Evolutionary conservation across 495 filamentous ascomycete species (phyloP).

Genomic region (Neurospora sp.): DNA sequence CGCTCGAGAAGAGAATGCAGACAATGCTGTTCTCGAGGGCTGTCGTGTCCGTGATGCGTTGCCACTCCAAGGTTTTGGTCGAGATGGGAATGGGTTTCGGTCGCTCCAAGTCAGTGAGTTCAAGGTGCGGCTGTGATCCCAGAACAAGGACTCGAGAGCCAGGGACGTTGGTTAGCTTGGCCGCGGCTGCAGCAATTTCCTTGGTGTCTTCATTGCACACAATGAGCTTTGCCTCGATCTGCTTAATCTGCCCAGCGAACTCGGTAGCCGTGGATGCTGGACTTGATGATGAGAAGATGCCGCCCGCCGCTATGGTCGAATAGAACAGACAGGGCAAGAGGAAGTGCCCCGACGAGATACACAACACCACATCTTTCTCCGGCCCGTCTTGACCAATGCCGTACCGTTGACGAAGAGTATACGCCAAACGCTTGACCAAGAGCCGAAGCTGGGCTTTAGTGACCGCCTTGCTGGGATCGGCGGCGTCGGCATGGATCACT

Average conservation of each 20-base stretch:
- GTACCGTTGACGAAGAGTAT: slow-evolving; percentile 36
- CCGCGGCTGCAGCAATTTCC: slow-evolving; percentile 48
- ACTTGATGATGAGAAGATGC: slow-evolving; percentile 38
- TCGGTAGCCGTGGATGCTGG: slow-evolving; percentile 32
- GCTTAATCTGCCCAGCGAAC: slow-evolving; percentile 30
- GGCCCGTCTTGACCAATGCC: slow-evolving; percentile 37
- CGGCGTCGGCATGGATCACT: slow-evolving; percentile 30
- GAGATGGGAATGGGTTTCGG: neutral
- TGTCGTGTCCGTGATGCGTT: slow-evolving; percentile 32
- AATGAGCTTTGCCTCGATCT: slow-evolving; percentile 42
- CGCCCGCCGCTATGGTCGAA: slow-evolving; percentile 39
- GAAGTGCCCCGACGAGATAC: slow-evolving; percentile 39
- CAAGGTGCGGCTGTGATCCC: slow-evolving; percentile 11
- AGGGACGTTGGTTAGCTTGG: slow-evolving; percentile 45
- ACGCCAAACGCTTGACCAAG: slow-evolving; percentile 33
- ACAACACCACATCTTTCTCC: slow-evolving; percentile 41
- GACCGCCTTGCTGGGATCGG: slow-evolving; percentile 34
- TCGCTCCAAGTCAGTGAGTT: neutral
- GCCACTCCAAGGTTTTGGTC: slow-evolving; percentile 26
- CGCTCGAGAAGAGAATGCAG: slow-evolving; percentile 79
- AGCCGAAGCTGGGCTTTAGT: slow-evolving; percentile 38
- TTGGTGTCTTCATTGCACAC: slow-evolving; percentile 41
- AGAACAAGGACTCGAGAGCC: slow-evolving; percentile 26
- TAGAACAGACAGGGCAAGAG: slow-evolving; percentile 38
- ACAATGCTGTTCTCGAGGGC: slow-evolving; percentile 22